Evolutionary conservation across 495 filamentous ascomycete species (phyloP).

Genomic region (Hypomontagnella submonticulosa): DNA sequence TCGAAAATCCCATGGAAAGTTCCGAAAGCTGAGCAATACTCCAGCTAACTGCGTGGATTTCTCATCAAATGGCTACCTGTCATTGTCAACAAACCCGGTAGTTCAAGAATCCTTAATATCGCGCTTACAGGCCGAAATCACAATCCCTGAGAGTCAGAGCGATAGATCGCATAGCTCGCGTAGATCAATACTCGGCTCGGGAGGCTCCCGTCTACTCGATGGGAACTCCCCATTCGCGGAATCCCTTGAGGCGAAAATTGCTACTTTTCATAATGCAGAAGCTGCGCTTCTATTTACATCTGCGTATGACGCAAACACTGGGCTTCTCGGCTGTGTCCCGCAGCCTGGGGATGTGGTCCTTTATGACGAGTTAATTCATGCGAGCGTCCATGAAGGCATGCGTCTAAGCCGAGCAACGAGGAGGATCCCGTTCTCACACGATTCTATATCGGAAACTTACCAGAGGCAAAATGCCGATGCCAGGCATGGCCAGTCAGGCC

Average conservation of each 20-base stretch:
- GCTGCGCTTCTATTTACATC: slow-evolving; percentile 79
- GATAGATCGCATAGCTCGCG: not conserved
- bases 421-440: slow-evolving; percentile 69
- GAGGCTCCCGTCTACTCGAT: slow-evolving; percentile 71
- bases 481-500: not conserved
- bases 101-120: slow-evolving; percentile 55
- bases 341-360: slow-evolving; percentile 75
- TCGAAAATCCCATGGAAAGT: slow-evolving; percentile 44
- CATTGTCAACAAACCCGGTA: slow-evolving; percentile 58
- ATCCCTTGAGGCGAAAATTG: slow-evolving; percentile 70
- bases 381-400: slow-evolving; percentile 83
- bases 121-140: slow-evolving; percentile 48
- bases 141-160: slow-evolving; percentile 14
- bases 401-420: slow-evolving; percentile 66
- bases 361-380: slow-evolving; percentile 80
- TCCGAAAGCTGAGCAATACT: slow-evolving; percentile 57
- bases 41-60: slow-evolving; percentile 61
- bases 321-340: slow-evolving; percentile 72
- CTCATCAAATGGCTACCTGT: slow-evolving; percentile 73
- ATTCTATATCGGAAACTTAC: slow-evolving; percentile 53
- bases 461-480: slow-evolving; percentile 44
- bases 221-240: slow-evolving; percentile 76
- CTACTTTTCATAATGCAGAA: slow-evolving; percentile 71
- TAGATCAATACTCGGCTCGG: slow-evolving; percentile 58
- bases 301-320: slow-evolving; percentile 81